Conservation (phyloP, 2,329 filamentous ascomycete species). For the Macrophomina tecta region DNA sequence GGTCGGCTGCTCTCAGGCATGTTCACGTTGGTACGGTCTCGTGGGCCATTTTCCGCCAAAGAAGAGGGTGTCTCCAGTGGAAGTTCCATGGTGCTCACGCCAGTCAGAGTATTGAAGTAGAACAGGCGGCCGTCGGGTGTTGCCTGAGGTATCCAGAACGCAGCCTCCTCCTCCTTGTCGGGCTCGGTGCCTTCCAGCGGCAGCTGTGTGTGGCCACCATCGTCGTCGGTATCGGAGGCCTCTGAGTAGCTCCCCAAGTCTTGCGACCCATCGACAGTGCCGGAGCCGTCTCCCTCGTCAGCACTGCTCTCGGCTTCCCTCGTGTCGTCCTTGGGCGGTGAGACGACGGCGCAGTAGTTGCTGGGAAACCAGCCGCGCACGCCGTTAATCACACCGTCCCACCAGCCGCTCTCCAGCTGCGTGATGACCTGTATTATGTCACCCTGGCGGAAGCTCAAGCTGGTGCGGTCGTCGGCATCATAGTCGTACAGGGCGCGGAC, state of each 20-base stretch:
- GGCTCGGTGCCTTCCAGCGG: conserved; percentile 71
- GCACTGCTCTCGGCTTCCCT: conserved; percentile 59
- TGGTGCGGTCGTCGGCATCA: conserved; percentile 95
- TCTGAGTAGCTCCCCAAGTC: conserved; percentile 69
- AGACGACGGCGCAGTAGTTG: conserved; percentile 94
- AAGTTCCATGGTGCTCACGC: conserved; percentile 91
- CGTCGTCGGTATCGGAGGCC: conserved; percentile 58
- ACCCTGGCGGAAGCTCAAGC: conserved; percentile 93
- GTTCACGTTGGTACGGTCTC: conserved; percentile 85
- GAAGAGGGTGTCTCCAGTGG: conserved; percentile 89
- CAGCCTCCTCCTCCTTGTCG: conserved; percentile 80
- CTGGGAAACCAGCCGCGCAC: conserved; percentile 98
- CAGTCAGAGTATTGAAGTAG: conserved; percentile 98
- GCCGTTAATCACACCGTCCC: conserved; percentile 97
- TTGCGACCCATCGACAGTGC: conserved; percentile 43
- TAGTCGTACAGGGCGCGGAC: conserved; percentile 98
- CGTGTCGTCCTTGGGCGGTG: conserved; percentile 73
- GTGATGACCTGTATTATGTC: conserved; percentile 99
- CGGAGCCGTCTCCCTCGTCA: conserved; percentile 46
- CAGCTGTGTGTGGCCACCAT: conserved; percentile 55
- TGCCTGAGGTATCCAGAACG: conserved; percentile 98
- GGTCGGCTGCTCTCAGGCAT: conserved; percentile 90
- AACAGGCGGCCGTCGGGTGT: conserved; percentile 91
- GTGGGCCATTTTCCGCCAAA: conserved; percentile 79
- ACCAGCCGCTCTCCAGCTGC: conserved; percentile 97